These are phyloP conservation scores for Pogostemon cablin DNA, from an alignment of 257 asterid species.

Conservation along the genomic window DNA sequence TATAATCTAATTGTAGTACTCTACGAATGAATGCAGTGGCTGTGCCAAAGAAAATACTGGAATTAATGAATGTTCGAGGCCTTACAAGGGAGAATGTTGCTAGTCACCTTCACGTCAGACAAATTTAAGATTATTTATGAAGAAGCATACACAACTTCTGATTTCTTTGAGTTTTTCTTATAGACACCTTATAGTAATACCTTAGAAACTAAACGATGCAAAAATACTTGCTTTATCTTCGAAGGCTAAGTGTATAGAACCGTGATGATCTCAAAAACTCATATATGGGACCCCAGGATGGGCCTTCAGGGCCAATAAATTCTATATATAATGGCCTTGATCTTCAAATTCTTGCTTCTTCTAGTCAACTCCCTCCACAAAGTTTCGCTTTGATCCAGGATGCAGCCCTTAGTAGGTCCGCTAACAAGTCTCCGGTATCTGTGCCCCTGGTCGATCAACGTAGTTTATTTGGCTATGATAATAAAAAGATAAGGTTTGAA, in stretches of 20 bases:
- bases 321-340: slow-evolving; percentile 57
- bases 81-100: slow-evolving; percentile 88
- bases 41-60: slow-evolving; percentile 82
- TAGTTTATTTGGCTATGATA: slow-evolving; percentile 70
- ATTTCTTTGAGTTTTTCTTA: background rate
- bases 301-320: slow-evolving; percentile 54
- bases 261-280: slow-evolving; percentile 58
- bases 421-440: slow-evolving; percentile 47
- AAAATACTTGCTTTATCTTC: slow-evolving; percentile 81
- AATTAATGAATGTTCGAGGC: slow-evolving; percentile 77
- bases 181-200: background rate
- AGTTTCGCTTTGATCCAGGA: slow-evolving; percentile 78
- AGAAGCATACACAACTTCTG: background rate
- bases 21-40: slow-evolving; percentile 49
- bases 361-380: slow-evolving; percentile 66
- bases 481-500: slow-evolving; percentile 42
- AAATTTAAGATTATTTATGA: background rate
- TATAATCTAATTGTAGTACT: slow-evolving; percentile 7
- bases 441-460: slow-evolving; percentile 59
- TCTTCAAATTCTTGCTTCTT: slow-evolving; percentile 67
- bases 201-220: slow-evolving; percentile 37
- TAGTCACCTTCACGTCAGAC: slow-evolving; percentile 82
- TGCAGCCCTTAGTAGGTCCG: slow-evolving; percentile 55
- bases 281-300: slow-evolving; percentile 57
- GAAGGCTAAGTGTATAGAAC: slow-evolving; percentile 71